Evolutionary conservation across 495 filamentous ascomycete species (phyloP).

Genomic region (Cercophora sp.): DNA sequence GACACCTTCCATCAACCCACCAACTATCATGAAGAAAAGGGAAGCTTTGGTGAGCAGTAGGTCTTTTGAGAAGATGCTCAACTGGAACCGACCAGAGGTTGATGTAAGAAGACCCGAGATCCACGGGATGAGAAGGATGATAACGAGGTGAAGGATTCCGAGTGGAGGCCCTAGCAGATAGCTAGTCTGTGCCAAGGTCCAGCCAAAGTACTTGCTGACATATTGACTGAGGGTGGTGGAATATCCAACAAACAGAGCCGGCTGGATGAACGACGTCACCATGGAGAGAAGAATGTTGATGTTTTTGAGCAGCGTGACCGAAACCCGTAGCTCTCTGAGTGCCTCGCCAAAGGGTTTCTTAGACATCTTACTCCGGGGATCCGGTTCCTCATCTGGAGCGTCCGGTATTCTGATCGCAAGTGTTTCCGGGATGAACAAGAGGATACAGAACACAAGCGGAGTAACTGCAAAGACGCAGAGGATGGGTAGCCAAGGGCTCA

Average conservation of each 20-base stretch:
- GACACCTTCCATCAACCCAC: slow-evolving; percentile 21
- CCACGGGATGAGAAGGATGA: slow-evolving; percentile 48
- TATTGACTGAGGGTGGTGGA: slow-evolving; percentile 51
- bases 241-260: slow-evolving; percentile 46
- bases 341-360: slow-evolving; percentile 4
- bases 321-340: slow-evolving; percentile 10
- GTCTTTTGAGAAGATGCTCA: slow-evolving; percentile 47
- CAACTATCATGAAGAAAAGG: slow-evolving; percentile 36
- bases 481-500: slow-evolving; percentile 53
- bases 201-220: slow-evolving; percentile 53
- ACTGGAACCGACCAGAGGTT: slow-evolving; percentile 21
- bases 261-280: slow-evolving; percentile 48
- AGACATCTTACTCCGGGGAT: background rate
- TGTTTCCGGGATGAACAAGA: slow-evolving; percentile 52
- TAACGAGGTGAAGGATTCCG: slow-evolving; percentile 45
- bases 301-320: slow-evolving; percentile 25
- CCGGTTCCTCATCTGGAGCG: slow-evolving; percentile 5
- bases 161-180: slow-evolving; percentile 48
- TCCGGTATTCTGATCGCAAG: slow-evolving; percentile 25
- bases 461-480: slow-evolving; percentile 41
- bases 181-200: slow-evolving; percentile 52
- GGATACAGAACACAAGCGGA: slow-evolving; percentile 36
- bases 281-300: slow-evolving; percentile 34
- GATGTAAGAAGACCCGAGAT: slow-evolving; percentile 35
- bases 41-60: slow-evolving; percentile 48